These are phyloP conservation scores for Hyphodiscus hymeniophilus DNA, from an alignment of 495 filamentous ascomycete species.

Conservation along the genomic window DNA sequence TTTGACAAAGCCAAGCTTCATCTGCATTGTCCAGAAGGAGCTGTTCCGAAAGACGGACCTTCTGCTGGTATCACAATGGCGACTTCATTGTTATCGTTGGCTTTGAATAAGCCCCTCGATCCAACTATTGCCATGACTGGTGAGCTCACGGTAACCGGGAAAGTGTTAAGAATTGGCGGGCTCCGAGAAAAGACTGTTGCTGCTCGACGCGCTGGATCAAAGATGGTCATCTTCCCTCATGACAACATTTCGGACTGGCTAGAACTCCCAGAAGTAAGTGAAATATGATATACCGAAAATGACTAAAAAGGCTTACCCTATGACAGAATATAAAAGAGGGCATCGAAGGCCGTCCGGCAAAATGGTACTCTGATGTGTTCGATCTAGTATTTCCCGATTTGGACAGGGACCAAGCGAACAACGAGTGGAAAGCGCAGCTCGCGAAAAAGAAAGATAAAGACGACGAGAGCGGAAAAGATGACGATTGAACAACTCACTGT, in stretches of 20 bases:
- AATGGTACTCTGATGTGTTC: constrained; percentile 94
- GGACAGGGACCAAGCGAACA: constrained; percentile 63
- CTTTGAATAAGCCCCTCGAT: constrained; percentile 66
- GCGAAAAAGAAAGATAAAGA: constrained; percentile 43
- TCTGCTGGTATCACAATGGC: constrained; percentile 97
- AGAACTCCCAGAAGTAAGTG: constrained; percentile 87
- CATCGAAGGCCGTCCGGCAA: constrained; percentile 79
- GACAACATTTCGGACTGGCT: constrained; percentile 97
- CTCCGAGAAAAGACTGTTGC: constrained; percentile 99
- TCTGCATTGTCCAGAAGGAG: constrained; percentile 95
- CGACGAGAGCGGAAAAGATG: constrained; percentile 30
- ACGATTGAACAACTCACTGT: constrained; percentile 21
- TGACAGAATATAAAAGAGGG: constrained; percentile 91
- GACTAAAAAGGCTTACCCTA: constrained; percentile 14
- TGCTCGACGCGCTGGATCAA: constrained; percentile 85
- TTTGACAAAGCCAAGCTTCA: constrained; percentile 95
- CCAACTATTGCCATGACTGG: constrained; percentile 97
- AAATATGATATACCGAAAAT: neutral
- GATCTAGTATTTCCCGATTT: constrained; percentile 80
- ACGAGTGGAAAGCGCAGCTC: constrained; percentile 64
- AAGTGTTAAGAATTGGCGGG: constrained; percentile 93
- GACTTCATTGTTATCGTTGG: constrained; percentile 78
- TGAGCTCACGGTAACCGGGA: constrained; percentile 94
- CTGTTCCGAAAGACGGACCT: constrained; percentile 92
- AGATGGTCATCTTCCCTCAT: constrained; percentile 88